Evolutionary conservation across 305 asterid genomes (phyloP), one percentile per base, ranked within the genome.

Genomic region (Plantago coronopus): DNA sequence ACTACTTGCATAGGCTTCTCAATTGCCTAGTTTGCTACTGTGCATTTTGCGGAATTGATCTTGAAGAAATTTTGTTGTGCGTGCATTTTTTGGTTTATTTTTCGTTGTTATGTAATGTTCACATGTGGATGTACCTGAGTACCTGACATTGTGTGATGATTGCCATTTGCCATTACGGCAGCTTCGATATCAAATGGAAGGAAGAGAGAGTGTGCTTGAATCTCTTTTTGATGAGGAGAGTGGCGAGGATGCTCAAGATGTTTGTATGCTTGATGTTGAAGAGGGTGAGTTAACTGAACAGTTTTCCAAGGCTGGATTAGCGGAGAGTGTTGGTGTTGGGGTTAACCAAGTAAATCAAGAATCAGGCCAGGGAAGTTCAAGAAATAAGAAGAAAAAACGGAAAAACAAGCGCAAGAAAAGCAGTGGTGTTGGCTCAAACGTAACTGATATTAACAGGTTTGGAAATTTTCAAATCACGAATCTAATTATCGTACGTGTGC

Each of bases 231-330:
- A 86, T 40, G 89, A 74, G 27, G 95, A 74, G 61, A 70, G 66
- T 70, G 17, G 69, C 34, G 89, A 76, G 23, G 82, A 75, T 59
- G 81, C 48, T 18, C 72, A 71, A 50, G 95, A 90, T 81, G 81
- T 81, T 63, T 87, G 83, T 68, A 91, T 88, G 96, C 60, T 73
- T 73, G 98, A 88, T 72, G 77, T 77, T 57, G 96, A 88, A 73
- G 96, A 86, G 56, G 96, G 95, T 43, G 95, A 88, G 72, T 63
- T 88, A 21, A 65, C 77, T 20, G 89, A 80, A 56, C 73, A 66
- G 65, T 47, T 63, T 44, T 54, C 81, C 6, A 69, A 75, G 72
- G 74, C 75, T 58, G 82, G 65, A 57, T 66, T 55, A 38, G 83
- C 79, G 50, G 84, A 69, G 63, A 63, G 44, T 53, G 55, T 71